Conservation (phyloP, 306 rosid genomes). For the Fragaria iinumae region DNA sequence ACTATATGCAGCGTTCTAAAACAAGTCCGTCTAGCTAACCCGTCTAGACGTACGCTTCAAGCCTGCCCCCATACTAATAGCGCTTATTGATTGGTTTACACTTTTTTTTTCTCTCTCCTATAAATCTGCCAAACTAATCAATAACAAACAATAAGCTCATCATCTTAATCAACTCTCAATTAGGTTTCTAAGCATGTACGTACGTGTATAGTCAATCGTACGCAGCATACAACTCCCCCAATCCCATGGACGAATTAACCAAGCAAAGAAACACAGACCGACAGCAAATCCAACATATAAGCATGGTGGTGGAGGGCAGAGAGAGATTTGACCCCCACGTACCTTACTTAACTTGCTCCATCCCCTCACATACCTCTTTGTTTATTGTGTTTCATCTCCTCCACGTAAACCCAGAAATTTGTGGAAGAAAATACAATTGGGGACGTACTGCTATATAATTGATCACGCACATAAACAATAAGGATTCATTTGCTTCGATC, state of each 20-base stretch:
- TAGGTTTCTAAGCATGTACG: neutral
- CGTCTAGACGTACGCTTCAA: no score
- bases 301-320: conserved; percentile 19
- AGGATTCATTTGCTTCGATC: neutral
- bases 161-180: no score
- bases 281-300: conserved; percentile 10
- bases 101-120: no score
- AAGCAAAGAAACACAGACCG: conserved; percentile 17
- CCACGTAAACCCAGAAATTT: neutral
- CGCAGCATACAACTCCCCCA: neutral
- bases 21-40: no score
- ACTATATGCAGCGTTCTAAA: no score
- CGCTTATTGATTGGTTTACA: no score
- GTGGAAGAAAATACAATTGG: conserved; percentile 6
- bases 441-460: neutral
- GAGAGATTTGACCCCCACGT: conserved; percentile 23
- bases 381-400: neutral
- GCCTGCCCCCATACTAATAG: no score
- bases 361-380: conserved; percentile 18
- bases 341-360: conserved; percentile 3
- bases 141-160: no score
- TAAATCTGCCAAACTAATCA: no score
- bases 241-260: neutral
- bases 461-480: neutral
- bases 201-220: neutral